These are phyloP conservation scores for Themeda triandra DNA, from an alignment of 176 grass and related monocot species.

Conservation along the genomic window DNA sequence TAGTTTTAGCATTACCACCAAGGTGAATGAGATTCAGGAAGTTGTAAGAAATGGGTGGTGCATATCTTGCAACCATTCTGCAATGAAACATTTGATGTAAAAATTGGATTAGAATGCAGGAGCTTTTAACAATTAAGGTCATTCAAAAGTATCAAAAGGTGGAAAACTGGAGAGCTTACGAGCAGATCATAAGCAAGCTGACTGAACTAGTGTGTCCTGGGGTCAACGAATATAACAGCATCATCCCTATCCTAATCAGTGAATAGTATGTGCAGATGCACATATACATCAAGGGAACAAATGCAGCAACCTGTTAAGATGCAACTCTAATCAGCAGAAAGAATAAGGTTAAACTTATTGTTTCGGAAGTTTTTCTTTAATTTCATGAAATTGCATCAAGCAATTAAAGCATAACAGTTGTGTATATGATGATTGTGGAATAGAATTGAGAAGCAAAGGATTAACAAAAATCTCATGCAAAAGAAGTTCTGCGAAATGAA, in stretches of 20 bases:
- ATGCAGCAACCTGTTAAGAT: slow-evolving; percentile 75
- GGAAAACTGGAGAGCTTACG: slow-evolving; percentile 59
- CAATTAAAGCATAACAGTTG: not conserved
- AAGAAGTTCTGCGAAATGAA: not conserved
- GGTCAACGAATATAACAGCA: slow-evolving; percentile 97
- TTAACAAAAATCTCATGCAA: not conserved
- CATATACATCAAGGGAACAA: slow-evolving; percentile 98
- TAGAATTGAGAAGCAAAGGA: not conserved
- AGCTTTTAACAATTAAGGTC: not conserved
- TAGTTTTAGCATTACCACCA: slow-evolving; percentile 77
- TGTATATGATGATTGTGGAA: not conserved
- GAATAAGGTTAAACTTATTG: not conserved
- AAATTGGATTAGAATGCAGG: not conserved
- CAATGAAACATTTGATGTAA: slow-evolving; percentile 29
- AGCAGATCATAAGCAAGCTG: slow-evolving; percentile 99
- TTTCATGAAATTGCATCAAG: not conserved
- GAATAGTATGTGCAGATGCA: slow-evolving; percentile 99
- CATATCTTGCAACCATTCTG: slow-evolving; percentile 99
- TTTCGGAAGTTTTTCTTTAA: not conserved
- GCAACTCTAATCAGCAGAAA: slow-evolving; percentile 10
- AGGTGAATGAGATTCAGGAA: slow-evolving; percentile 98
- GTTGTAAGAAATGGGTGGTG: slow-evolving; percentile 97
- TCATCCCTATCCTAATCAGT: slow-evolving; percentile 87
- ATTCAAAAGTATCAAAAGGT: slow-evolving; percentile 15
- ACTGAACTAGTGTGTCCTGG: slow-evolving; percentile 88